phyloP scores from a whole-genome alignment of 371 early-diverging fungal species.

The Mucor lusitanicus region DNA sequence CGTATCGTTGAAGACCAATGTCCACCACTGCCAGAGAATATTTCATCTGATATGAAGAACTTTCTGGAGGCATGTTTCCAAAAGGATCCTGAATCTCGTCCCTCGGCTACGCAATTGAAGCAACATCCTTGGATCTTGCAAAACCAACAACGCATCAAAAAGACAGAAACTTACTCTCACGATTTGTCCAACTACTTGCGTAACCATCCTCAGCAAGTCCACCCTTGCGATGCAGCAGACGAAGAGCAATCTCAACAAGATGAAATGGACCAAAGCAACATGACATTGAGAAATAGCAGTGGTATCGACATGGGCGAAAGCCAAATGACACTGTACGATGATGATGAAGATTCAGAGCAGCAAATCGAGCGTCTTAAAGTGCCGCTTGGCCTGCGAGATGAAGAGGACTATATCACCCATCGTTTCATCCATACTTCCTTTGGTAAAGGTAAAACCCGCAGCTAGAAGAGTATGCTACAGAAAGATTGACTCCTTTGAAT shows the following conservation, averaged over 20 bases:
- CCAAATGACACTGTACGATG: slow-evolving; percentile 15
- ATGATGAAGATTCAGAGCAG: slow-evolving; percentile 4
- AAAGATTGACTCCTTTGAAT: neutral
- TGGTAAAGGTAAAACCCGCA: slow-evolving; percentile 38
- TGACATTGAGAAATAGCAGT: slow-evolving; percentile 10
- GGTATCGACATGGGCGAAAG: slow-evolving; percentile 10
- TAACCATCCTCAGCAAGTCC: slow-evolving; percentile 53
- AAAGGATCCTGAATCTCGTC: slow-evolving; percentile 72
- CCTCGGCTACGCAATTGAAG: slow-evolving; percentile 69
- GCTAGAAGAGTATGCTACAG: neutral
- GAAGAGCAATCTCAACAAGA: slow-evolving; percentile 1
- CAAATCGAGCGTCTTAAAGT: slow-evolving; percentile 27
- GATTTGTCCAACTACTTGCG: slow-evolving; percentile 14
- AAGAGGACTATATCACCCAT: slow-evolving; percentile 35
- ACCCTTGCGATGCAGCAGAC: slow-evolving; percentile 49
- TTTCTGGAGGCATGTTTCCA: slow-evolving; percentile 83
- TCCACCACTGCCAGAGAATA: slow-evolving; percentile 79
- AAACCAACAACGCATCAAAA: slow-evolving; percentile 54
- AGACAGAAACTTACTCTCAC: slow-evolving; percentile 36
- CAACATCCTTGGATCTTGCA: slow-evolving; percentile 76
- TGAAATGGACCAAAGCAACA: slow-evolving; percentile 8
- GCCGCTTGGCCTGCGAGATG: slow-evolving; percentile 3
- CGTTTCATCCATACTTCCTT: slow-evolving; percentile 43
- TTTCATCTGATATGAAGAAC: slow-evolving; percentile 73
- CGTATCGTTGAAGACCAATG: slow-evolving; percentile 86